These are phyloP conservation scores for Erodium moschatum DNA, from an alignment of 441 rosid genomes.

Conservation along the genomic window DNA sequence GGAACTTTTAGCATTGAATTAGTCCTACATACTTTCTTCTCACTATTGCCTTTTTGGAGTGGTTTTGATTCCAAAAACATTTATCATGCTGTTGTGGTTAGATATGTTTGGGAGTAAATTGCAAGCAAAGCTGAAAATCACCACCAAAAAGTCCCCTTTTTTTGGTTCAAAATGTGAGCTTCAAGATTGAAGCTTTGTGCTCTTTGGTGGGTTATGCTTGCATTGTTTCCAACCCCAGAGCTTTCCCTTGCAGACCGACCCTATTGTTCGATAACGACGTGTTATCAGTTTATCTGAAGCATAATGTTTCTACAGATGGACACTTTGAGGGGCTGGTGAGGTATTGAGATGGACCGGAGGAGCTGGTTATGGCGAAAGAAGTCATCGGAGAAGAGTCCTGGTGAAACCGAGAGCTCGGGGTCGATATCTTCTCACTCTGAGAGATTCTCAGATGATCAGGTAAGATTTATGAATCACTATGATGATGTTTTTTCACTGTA, in stretches of 20 bases:
- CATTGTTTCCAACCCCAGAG: slow-evolving; percentile 9
- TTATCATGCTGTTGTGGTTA: background rate
- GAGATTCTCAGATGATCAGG: slow-evolving; percentile 80
- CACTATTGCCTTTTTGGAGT: background rate
- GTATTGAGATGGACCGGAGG: slow-evolving; percentile 56
- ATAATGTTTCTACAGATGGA: slow-evolving; percentile 18
- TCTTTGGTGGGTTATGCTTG: slow-evolving; percentile 16
- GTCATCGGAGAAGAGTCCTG: slow-evolving; percentile 35
- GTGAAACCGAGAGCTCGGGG: slow-evolving; percentile 66
- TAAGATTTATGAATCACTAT: slow-evolving; percentile 12
- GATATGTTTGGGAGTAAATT: slow-evolving; percentile 16
- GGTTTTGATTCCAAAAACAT: background rate
- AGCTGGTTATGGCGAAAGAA: slow-evolving; percentile 85
- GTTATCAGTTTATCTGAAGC: background rate
- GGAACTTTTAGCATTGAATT: background rate
- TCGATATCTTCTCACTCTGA: slow-evolving; percentile 71
- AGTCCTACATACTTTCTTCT: no score
- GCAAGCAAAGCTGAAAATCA: slow-evolving; percentile 16
- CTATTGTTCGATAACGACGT: background rate
- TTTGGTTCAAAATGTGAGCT: background rate
- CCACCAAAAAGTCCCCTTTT: background rate
- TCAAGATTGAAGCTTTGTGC: background rate
- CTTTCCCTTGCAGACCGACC: no score
- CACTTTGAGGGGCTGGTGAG: slow-evolving; percentile 8
- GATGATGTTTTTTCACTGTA: no score